These are phyloP conservation scores for Phaeosphaeriaceae sp. DNA, from an alignment of 2,329 filamentous ascomycete genomes.

Conservation along the genomic window DNA sequence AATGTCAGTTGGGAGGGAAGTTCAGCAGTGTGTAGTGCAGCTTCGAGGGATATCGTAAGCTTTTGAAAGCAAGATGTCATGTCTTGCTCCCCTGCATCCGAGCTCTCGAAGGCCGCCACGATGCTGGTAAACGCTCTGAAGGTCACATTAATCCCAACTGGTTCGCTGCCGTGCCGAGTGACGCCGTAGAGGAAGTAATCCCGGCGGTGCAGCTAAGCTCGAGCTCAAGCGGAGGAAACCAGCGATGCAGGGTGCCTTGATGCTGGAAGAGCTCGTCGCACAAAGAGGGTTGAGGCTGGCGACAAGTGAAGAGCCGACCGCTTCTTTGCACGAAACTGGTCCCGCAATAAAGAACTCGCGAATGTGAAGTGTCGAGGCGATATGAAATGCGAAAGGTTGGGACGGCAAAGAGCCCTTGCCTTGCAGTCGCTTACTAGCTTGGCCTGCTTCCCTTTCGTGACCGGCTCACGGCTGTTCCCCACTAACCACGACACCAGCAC, in stretches of 20 bases:
- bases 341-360: neutral
- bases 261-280: neutral
- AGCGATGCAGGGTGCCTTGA: neutral
- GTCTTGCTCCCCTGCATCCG: neutral
- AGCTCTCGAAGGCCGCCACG: neutral
- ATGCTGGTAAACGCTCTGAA: neutral
- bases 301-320: neutral
- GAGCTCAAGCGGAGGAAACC: neutral
- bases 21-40: neutral
- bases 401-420: neutral
- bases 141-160: neutral
- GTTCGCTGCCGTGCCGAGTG: neutral
- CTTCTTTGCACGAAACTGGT: neutral
- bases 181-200: neutral
- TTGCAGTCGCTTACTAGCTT: neutral
- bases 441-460: neutral
- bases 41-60: neutral
- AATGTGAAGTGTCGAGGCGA: neutral
- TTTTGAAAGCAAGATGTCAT: neutral
- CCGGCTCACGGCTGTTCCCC: neutral
- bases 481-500: neutral
- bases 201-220: neutral
- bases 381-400: constrained; percentile 4
- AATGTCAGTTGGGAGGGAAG: neutral
- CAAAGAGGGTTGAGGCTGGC: neutral